A percentile compares a stretch with the other conserved stretches of the same genome.
Evolutionary conservation across 1,284 basidiomycete genomes (phyloP).

Genomic region (Ceratobasidium sp.): DNA sequence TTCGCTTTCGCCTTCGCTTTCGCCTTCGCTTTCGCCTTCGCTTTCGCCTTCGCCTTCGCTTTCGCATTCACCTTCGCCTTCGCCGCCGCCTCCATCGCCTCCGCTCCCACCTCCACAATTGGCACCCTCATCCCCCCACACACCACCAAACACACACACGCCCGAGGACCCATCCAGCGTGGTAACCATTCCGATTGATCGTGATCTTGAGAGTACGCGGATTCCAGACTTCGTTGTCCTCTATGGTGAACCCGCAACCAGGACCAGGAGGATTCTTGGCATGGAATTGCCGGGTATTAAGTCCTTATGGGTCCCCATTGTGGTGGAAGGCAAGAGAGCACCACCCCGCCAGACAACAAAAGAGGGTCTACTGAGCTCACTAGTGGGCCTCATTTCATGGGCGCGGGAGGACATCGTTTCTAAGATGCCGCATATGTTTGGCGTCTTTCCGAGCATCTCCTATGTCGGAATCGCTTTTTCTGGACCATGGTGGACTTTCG

Average conservation of each 20-base stretch:
- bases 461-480: background rate
- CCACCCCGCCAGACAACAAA: background rate
- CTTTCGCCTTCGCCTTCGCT: too few relatives aligned
- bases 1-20: too few relatives aligned
- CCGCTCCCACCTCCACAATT: too few relatives aligned
- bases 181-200: background rate
- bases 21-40: too few relatives aligned
- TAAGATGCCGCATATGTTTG: background rate
- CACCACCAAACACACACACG: too few relatives aligned
- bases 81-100: too few relatives aligned
- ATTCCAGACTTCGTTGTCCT: constrained; percentile 29
- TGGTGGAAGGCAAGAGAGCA: background rate
- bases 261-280: background rate
- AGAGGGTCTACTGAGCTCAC: background rate
- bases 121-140: too few relatives aligned
- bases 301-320: background rate
- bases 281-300: background rate
- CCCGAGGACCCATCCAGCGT: background rate
- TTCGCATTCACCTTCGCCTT: too few relatives aligned
- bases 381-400: background rate
- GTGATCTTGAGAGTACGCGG: background rate
- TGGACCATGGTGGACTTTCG: constrained; percentile 1
- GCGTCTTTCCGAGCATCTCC: background rate
- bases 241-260: background rate
- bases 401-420: background rate